Conservation (phyloP, 116 monocot genomes). For the Papilionanthe hybrid region DNA sequence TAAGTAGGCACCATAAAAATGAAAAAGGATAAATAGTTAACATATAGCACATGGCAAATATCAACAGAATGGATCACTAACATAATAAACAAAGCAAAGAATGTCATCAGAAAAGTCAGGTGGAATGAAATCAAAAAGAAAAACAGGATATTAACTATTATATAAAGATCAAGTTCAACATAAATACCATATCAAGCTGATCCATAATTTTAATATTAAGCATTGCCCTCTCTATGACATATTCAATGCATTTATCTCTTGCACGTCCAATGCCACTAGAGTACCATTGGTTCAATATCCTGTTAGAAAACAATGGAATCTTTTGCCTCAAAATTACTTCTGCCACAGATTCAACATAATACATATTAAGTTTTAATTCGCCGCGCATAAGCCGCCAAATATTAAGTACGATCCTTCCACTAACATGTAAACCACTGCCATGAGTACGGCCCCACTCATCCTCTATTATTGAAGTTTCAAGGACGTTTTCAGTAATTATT, state of each 20-base stretch:
- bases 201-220: conserved; percentile 78
- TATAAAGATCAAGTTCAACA: conserved; percentile 6
- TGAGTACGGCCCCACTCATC: conserved; percentile 84
- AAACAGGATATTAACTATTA: background rate
- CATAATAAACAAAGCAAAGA: background rate
- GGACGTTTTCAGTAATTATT: conserved; percentile 24
- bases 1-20: background rate
- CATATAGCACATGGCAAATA: background rate
- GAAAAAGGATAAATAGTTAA: background rate
- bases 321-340: conserved; percentile 81
- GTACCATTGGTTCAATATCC: conserved; percentile 71
- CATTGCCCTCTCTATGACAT: conserved; percentile 50
- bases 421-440: conserved; percentile 91
- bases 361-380: conserved; percentile 86
- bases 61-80: background rate
- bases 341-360: conserved; percentile 80
- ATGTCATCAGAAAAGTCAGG: background rate
- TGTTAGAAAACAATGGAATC: conserved; percentile 66
- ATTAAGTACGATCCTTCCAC: conserved; percentile 98
- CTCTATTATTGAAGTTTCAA: conserved; percentile 41
- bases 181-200: conserved; percentile 83
- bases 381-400: conserved; percentile 86
- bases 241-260: conserved; percentile 61
- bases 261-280: conserved; percentile 42
- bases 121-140: background rate